Evolutionary conservation across 1,139 yeast species (phyloP).

Genomic region (Pichiaceae sp.): DNA sequence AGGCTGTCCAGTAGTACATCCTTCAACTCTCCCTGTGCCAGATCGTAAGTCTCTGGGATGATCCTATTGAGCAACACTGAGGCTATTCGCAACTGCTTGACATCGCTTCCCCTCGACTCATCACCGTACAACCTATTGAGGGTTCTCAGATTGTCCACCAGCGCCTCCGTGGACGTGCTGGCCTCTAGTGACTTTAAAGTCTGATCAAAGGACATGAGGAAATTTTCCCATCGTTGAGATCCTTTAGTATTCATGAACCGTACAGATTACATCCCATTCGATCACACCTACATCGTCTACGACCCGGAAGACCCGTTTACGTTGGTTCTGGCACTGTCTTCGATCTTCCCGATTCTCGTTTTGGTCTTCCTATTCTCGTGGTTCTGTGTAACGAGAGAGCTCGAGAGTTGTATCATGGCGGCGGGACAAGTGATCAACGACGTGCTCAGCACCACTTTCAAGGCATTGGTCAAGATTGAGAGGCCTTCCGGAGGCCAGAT

Average conservation of each 20-base stretch:
- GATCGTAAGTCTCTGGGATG: slow-evolving; percentile 9
- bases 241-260: too few species aligned
- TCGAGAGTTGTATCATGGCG: slow-evolving; percentile 76
- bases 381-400: slow-evolving; percentile 74
- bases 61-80: slow-evolving; percentile 5
- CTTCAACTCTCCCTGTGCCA: slow-evolving; percentile 4
- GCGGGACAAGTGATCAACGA: slow-evolving; percentile 84
- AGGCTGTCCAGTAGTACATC: slow-evolving; percentile 3
- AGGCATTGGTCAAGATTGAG: slow-evolving; percentile 57
- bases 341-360: slow-evolving; percentile 76
- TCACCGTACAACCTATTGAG: too few species aligned
- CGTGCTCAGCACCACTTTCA: slow-evolving; percentile 58
- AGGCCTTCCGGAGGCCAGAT: slow-evolving; percentile 58
- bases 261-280: slow-evolving; percentile 39
- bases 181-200: too few species aligned
- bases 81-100: slow-evolving; percentile 1
- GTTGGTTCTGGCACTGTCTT: slow-evolving; percentile 56
- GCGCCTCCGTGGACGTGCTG: too few species aligned
- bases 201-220: too few species aligned
- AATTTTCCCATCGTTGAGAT: too few species aligned
- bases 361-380: slow-evolving; percentile 77
- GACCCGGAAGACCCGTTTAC: slow-evolving; percentile 61
- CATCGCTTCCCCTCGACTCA: background rate
- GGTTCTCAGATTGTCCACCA: too few species aligned
- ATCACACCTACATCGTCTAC: slow-evolving; percentile 73